Percentiles rank a stretch among this genome's conserved stretches.
Evolutionary conservation across 1,284 basidiomycete species (phyloP).

Genomic region (Chondrostereum purpureum): DNA sequence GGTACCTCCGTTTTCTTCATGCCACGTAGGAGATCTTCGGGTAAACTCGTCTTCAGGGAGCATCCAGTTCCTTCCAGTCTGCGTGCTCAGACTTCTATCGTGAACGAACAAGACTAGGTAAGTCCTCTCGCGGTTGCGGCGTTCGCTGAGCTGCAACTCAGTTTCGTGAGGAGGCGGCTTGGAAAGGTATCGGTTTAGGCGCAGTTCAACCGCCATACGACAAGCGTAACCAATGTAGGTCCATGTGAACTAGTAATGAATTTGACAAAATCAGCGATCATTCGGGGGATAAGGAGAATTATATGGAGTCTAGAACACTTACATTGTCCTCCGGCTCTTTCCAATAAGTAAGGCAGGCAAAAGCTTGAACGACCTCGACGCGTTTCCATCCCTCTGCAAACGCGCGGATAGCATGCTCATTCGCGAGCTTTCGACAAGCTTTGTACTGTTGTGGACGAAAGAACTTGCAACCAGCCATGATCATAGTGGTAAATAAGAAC

Average conservation of each 20-base stretch:
- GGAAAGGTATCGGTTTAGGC: constrained; percentile 61
- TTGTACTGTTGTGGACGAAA: constrained; percentile 68
- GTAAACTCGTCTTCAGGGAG: constrained; percentile 74
- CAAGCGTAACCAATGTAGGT: constrained; percentile 84
- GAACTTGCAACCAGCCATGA: constrained; percentile 82
- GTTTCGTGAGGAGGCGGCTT: constrained; percentile 51
- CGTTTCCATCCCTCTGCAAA: constrained; percentile 72
- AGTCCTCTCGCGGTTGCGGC: constrained; percentile 75
- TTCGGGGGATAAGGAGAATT: constrained; percentile 10
- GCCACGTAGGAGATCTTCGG: constrained; percentile 60
- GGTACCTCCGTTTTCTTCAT: constrained; percentile 46
- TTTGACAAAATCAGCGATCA: constrained; percentile 15
- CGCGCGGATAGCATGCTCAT: constrained; percentile 66
- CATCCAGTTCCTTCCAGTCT: constrained; percentile 81
- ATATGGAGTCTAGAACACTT: too few species aligned
- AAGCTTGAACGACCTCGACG: constrained; percentile 79
- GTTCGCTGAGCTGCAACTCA: constrained; percentile 58
- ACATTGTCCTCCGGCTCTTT: constrained; percentile 77
- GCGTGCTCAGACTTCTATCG: constrained; percentile 75
- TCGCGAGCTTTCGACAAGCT: constrained; percentile 58
- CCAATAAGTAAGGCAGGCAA: constrained; percentile 83
- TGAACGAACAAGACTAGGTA: constrained; percentile 80
- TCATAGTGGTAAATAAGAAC: constrained; percentile 74
- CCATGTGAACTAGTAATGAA: constrained; percentile 59
- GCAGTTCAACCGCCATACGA: constrained; percentile 78